Evolutionary conservation across 306 rosid genomes (phyloP), one percentile per base, ranked within the genome.

Genomic region (Vigna trinervia): DNA sequence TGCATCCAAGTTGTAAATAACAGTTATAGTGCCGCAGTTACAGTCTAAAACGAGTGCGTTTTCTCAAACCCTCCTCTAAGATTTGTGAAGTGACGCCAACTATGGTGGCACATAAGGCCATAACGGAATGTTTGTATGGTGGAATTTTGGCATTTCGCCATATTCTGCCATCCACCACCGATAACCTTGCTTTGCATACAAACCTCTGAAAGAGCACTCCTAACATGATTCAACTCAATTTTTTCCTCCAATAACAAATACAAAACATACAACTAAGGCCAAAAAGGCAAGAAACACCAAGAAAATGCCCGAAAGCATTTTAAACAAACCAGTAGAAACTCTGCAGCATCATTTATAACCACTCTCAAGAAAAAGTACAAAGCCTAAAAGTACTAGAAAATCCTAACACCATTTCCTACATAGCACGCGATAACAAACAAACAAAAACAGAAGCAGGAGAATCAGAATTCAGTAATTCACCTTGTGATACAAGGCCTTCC

Each of bases 401-500:
- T 15, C 71, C 65, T 43, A 71, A 46, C 8, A 62, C 13, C 20
- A 3, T 59, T 26, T 13, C 8, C 66, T 30, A 15, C 17, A 7
- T 14, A 39, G 20, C 66, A 63, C 3, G 6, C 64, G 12, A 36
- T 17, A 17, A 34, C 1, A 38, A 39, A n/a, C 1, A 4, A 65
- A 8, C 1, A 32, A 13, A 12, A 60, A 60, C 62, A 1, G 26
- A 13, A 30, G 61, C 1, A 45, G 0, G 58, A 65, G 83, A 81
- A 68, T 13, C 13, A 0, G 69, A 81, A 32, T n/a, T 38, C 2
- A 57, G 34, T 3, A 23, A 20, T 8, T 52, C 56, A 96, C 99
- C 97, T 96, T 96, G 78, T 93, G 99, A 85, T 96, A 96, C 0
- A 96, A 89, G 26, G 97, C 97, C 73, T 96, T 96, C 98, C 99